A percentile compares a stretch with the other conserved stretches of the same genome.
These are phyloP conservation scores for Asclepias syriaca DNA, from an alignment of 257 asterid genomes.

Conservation along the genomic window DNA sequence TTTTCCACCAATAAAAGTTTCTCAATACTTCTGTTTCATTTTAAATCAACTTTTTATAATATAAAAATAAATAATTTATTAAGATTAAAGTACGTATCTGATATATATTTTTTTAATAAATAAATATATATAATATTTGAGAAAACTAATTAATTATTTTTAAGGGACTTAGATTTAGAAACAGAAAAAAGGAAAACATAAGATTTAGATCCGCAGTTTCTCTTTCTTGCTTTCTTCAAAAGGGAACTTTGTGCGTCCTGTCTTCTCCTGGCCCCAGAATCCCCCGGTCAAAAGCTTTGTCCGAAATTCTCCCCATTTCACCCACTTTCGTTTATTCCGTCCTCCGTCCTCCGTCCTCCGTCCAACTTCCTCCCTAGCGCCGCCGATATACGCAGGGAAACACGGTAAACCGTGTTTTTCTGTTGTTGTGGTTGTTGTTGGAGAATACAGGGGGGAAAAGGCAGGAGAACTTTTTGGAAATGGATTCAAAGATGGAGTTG, in stretches of 20 bases:
- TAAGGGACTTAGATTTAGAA: too few species aligned
- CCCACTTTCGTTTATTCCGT: neutral
- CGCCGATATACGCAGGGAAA: neutral
- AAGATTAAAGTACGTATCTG: too few species aligned
- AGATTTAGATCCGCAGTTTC: neutral
- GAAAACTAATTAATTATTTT: too few species aligned
- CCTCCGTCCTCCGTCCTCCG: slow-evolving; percentile 2
- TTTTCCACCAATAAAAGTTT: too few species aligned
- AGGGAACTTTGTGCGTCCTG: neutral
- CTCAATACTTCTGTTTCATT: too few species aligned
- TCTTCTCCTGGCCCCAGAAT: slow-evolving; percentile 6
- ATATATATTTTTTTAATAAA: too few species aligned
- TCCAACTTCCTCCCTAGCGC: slow-evolving; percentile 3
- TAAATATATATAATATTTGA: too few species aligned
- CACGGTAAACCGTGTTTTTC: too few species aligned
- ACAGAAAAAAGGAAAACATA: neutral
- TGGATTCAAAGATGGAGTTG: slow-evolving; percentile 51
- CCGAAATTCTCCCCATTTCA: neutral
- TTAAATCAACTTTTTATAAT: too few species aligned
- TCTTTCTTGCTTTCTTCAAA: neutral
- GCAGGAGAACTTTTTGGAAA: neutral
- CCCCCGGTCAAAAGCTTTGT: slow-evolving; percentile 16
- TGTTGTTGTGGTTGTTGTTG: neutral
- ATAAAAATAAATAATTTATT: too few species aligned
- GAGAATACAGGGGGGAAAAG: neutral